Conservation (phyloP, 306 rosid species). For the Vicia faba region DNA sequence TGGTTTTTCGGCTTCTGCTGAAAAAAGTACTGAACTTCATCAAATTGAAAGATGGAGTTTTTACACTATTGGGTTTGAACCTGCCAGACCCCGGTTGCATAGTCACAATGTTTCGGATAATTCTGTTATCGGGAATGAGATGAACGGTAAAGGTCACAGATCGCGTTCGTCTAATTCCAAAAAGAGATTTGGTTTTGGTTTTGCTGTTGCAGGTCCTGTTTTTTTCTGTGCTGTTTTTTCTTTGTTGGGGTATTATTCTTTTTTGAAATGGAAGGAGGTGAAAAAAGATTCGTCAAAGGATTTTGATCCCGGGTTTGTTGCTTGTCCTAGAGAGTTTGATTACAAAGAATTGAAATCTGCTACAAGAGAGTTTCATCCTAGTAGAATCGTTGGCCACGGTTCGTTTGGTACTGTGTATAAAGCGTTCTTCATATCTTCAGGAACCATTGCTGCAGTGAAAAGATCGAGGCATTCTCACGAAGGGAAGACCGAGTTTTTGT, state of each 20-base stretch:
- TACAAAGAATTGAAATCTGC: slow-evolving; percentile 61
- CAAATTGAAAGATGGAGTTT: slow-evolving; percentile 63
- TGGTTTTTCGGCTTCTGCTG: slow-evolving; percentile 70
- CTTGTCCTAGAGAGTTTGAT: slow-evolving; percentile 64
- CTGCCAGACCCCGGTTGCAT: slow-evolving; percentile 34
- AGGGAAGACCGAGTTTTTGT: slow-evolving; percentile 33
- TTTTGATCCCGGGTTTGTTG: slow-evolving; percentile 53
- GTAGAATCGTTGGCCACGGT: slow-evolving; percentile 68
- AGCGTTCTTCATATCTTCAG: slow-evolving; percentile 52
- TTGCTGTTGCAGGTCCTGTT: slow-evolving; percentile 57
- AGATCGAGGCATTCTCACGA: slow-evolving; percentile 39
- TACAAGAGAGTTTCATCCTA: slow-evolving; percentile 69
- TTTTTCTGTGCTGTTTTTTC: slow-evolving; percentile 45
- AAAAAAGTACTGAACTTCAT: slow-evolving; percentile 72
- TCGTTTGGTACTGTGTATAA: slow-evolving; percentile 81
- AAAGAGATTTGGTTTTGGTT: slow-evolving; percentile 50
- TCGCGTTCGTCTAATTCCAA: not conserved
- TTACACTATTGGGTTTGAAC: slow-evolving; percentile 47
- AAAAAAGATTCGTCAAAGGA: slow-evolving; percentile 19
- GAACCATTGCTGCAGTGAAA: slow-evolving; percentile 50
- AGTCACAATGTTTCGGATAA: slow-evolving; percentile 70
- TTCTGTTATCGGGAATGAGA: slow-evolving; percentile 32
- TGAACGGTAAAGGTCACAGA: not conserved
- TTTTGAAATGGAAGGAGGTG: slow-evolving; percentile 46
- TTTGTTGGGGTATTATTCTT: slow-evolving; percentile 46